A percentile compares a stretch with the other conserved stretches of the same genome.
Evolutionary conservation across 495 filamentous ascomycete genomes (phyloP).

Genomic region (Lindgomyces ingoldianus): DNA sequence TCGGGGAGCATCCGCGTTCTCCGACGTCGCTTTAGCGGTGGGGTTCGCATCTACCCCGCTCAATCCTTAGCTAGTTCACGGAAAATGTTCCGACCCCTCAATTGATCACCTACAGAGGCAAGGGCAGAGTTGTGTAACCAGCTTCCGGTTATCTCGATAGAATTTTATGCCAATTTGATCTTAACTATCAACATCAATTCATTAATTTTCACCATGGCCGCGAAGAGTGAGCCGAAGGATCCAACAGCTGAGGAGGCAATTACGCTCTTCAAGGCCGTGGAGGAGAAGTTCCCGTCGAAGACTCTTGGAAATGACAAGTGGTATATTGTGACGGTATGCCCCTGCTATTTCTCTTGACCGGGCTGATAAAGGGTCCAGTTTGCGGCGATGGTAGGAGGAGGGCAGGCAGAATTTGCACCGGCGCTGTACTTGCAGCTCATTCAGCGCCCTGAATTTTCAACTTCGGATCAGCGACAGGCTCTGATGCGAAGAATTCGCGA

Average conservation of each 20-base stretch:
- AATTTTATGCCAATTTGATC: no score
- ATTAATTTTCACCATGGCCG: not conserved
- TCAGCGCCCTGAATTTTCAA: constrained; percentile 35
- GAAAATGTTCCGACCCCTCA: not conserved
- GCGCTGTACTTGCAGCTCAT: constrained; percentile 42
- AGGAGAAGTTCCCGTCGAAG: constrained; percentile 54
- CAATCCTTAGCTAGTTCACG: not conserved
- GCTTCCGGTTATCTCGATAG: no score
- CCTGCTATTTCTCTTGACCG: not conserved
- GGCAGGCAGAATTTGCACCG: constrained; percentile 38
- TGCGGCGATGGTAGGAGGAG: constrained; percentile 36
- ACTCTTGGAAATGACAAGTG: constrained; percentile 56
- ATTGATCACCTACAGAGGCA: no score
- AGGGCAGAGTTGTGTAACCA: no score
- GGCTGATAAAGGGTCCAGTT: constrained; percentile 5
- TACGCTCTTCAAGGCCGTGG: constrained; percentile 53
- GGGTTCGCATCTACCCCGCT: not conserved
- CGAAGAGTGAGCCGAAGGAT: constrained; percentile 4
- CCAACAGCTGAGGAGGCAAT: constrained; percentile 44
- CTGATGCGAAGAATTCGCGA: constrained; percentile 43
- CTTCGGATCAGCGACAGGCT: constrained; percentile 38
- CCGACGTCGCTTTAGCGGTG: not conserved
- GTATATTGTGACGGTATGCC: constrained; percentile 56
- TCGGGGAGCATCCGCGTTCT: constrained; percentile 15
- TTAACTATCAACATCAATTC: not conserved